Evolutionary conservation across 805 yeast species (phyloP).

Genomic region (Candida endomychidarum): DNA sequence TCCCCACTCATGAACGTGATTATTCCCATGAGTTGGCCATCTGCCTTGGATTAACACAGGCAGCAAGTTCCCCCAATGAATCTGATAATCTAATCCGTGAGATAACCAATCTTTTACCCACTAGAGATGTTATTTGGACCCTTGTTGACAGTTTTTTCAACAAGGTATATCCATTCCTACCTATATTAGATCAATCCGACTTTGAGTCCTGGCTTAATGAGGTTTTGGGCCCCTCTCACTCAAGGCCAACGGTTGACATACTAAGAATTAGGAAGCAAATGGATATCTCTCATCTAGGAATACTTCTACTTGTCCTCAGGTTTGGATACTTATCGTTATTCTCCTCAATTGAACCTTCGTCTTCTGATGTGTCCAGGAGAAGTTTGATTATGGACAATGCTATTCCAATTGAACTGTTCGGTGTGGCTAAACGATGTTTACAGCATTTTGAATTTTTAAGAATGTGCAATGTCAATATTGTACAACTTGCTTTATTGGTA

Average conservation of each 20-base stretch:
- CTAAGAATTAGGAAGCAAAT: constrained; percentile 33
- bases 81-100: constrained; percentile 1
- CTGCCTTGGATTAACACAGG: not conserved
- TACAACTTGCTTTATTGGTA: constrained; percentile 55
- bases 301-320: constrained; percentile 35
- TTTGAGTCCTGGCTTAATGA: constrained; percentile 28
- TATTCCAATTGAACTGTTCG: constrained; percentile 29
- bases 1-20: not conserved
- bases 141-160: constrained; percentile 52
- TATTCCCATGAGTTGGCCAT: constrained; percentile 3
- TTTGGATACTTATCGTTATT: constrained; percentile 37
- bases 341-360: constrained; percentile 25
- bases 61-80: too few relatives aligned
- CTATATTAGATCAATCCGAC: constrained; percentile 34
- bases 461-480: constrained; percentile 46
- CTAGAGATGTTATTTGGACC: constrained; percentile 52
- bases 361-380: constrained; percentile 18
- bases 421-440: constrained; percentile 36
- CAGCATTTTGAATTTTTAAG: constrained; percentile 32
- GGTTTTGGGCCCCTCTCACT: constrained; percentile 33
- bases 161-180: constrained; percentile 43
- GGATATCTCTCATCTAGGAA: constrained; percentile 37
- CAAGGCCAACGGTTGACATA: constrained; percentile 17
- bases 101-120: constrained; percentile 39
- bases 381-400: constrained; percentile 25